phyloP scores from a whole-genome alignment of 108 stramenopile species.

The Conticribra guillardii region DNA sequence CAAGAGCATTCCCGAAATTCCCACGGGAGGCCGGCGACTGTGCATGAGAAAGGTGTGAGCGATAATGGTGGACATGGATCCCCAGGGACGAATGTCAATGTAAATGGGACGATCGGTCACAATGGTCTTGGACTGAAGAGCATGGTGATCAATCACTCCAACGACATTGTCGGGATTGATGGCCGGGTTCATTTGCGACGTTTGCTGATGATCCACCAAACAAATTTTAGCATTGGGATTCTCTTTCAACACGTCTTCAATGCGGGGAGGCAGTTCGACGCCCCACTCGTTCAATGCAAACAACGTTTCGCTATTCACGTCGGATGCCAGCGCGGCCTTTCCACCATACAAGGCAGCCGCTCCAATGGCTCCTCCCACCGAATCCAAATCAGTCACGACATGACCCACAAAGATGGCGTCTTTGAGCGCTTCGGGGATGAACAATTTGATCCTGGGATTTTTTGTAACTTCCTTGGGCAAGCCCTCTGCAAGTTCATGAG shows the following conservation, averaged over 20 bases:
- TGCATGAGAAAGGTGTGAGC: slow-evolving; percentile 71
- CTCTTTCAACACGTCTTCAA: slow-evolving; percentile 56
- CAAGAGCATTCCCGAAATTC: slow-evolving; percentile 62
- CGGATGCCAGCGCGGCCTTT: slow-evolving; percentile 53
- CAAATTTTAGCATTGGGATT: slow-evolving; percentile 59
- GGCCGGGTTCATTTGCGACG: slow-evolving; percentile 71
- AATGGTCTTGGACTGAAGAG: slow-evolving; percentile 77
- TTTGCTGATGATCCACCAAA: slow-evolving; percentile 80
- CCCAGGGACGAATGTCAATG: slow-evolving; percentile 87
- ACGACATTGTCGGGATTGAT: slow-evolving; percentile 65
- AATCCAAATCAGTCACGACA: slow-evolving; percentile 79
- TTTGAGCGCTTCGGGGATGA: slow-evolving; percentile 52
- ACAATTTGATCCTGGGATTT: slow-evolving; percentile 50
- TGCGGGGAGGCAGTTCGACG: slow-evolving; percentile 37
- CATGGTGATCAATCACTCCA: slow-evolving; percentile 87
- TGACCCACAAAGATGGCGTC: slow-evolving; percentile 75
- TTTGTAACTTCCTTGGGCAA: slow-evolving; percentile 45
- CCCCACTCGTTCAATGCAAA: slow-evolving; percentile 60
- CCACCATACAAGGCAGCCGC: slow-evolving; percentile 78
- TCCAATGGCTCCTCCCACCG: slow-evolving; percentile 72
- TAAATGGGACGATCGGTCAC: slow-evolving; percentile 79
- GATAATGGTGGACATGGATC: slow-evolving; percentile 72
- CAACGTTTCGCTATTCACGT: slow-evolving; percentile 64
- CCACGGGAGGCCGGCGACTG: slow-evolving; percentile 33
- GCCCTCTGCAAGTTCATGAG: slow-evolving; percentile 48